Base-by-base conservation (phyloP, 345 rosid species). In the Dipteronia sinensis region DNA sequence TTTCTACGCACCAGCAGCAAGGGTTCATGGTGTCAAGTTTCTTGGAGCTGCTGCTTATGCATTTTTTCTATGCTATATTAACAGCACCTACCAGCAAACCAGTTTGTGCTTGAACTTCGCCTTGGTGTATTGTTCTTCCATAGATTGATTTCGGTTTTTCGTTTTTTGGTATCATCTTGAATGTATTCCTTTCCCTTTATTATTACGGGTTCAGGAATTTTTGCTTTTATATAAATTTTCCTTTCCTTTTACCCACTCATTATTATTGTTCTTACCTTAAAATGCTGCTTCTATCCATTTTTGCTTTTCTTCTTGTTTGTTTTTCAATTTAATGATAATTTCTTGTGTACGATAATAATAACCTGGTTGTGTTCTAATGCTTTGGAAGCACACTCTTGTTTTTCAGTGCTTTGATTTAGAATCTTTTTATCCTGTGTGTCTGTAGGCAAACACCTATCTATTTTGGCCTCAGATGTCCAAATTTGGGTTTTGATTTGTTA, bases 101-200 rank as follows among this genome's bases (percentile, higher is more conserved):
- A 59, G 27, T 13, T 8, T 20, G 7, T 27, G 27, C 46, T 42
- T 9, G 10, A 42, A 42, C 46, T 42, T 7, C 8, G 10, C 46
- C 10, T 40, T 25, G 67, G 65, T 59, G 71, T 77, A 68, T 72
- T n/a, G 13, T 31, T 31, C 15, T 31, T 31, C 15, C n/a, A 23
- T 69, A 47, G 61, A 61, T 58, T 42, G 29, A 56, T 59, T 27
- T 62, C 66, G 17, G 59, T 51, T 69, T 46, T 31, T 10, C 3
- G 55, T 49, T 70, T 34, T 11, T 10, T 8, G 3, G 16, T n/a
- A 38, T 4, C 38, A 16, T 34, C 17, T 73, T 53, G 20, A 72
- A 53, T 77, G 63, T 75, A 78, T 73, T 82, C 84, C 87, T 76
- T 67, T 80, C 84, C 87, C 77, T 29, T 23, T 80, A 62, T 80